Evolutionary conservation across 805 yeast species (phyloP), one percentile per base, ranked within the genome.

Genomic region (Monosporozyma servazzii): DNA sequence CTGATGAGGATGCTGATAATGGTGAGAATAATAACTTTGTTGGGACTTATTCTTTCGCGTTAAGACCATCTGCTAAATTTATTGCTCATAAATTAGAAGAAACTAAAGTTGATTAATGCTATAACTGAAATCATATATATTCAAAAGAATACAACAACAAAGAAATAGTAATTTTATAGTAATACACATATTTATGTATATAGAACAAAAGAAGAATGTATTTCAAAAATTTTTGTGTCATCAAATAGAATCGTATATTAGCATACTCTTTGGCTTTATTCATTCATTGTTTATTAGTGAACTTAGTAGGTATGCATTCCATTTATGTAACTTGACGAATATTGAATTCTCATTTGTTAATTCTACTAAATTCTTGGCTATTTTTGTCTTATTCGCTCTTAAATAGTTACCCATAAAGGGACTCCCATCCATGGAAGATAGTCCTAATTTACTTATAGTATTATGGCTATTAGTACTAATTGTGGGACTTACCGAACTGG

Each of bases 31-130:
- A 51, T 27, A 61, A 53, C 9, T 56, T 57, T 10, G 56, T 44
- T 9, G 60, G 59, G 8, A 53, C 68, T 2, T 62, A 57, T 47
- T 57, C 58, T 5, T 41, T 59, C 13, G 67, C 67, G 6, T 49
- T 75, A 61, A 49, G 93, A 2, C 95, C 88, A 61, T 78, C 86
- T 48, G 88, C 89, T 3, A 75, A 75, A 61, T 89, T 86, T 63
- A 66, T 88, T 62, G 86, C 88, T 2, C 81, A 79, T 77, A 80
- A 76, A 63, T 54, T 65, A 20, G 41, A 23, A 9, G 23, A 13
- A 30, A 20, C 40, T 36, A 27, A 36, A 27, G 31, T n/a, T 18
- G 23, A 30, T 45, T 39, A 18, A 18, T 39, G 23, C 21, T 18
- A 18, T 33, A 25, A 25, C 27, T 25, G 27, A 5, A 25, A 25